Base-by-base conservation (phyloP, 306 rosid species). In the Heteromeles arbutifolia region DNA sequence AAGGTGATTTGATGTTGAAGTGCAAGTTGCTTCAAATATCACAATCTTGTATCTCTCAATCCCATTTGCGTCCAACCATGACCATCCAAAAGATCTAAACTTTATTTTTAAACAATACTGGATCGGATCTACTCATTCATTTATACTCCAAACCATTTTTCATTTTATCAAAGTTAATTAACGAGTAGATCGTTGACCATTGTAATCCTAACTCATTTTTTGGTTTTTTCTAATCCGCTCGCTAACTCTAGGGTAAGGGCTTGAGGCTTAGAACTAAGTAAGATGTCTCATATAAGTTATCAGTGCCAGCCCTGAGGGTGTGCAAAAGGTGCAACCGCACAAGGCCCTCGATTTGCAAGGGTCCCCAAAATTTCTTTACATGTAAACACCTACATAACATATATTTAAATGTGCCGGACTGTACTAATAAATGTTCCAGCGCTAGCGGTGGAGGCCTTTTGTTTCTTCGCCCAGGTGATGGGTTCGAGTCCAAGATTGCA, bases 11-110 rank as follows among this genome's bases (percentile, higher is more conserved):
- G 43, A 64, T 31, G 43, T 29, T 64, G 68, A 64, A 64, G 68
- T 64, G 4, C 68, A 64, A 64, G 44, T 31, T 31, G 68, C 22
- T 64, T 18, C 68, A 29, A 25, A 31, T 29, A 31, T 64, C 75
- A 53, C 39, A 41, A 59, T 82, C 82, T 29, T 26, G 24, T 65
- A 19, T 77, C 72, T 22, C 28, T 5, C 8, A 18, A 48, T 48
- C 54, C 74, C 61, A 76, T 76, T 48, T 72, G 69, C 66, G 61
- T 62, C 44, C 44, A 71, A 81, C 83, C 84, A 86, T 77, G 53
- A 48, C 53, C 21, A 48, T 48, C 34, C 21, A 26, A 73, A 81
- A 74, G 76, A 79, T 53, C 59, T 65, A 64, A 45, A 43, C 77
- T 77, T 77, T 15, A 21, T 67, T 39, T 48, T 15, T 48, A 48